These are phyloP conservation scores for Oenanthe sinensis DNA, from an alignment of 129 eudicot species.

Conservation along the genomic window DNA sequence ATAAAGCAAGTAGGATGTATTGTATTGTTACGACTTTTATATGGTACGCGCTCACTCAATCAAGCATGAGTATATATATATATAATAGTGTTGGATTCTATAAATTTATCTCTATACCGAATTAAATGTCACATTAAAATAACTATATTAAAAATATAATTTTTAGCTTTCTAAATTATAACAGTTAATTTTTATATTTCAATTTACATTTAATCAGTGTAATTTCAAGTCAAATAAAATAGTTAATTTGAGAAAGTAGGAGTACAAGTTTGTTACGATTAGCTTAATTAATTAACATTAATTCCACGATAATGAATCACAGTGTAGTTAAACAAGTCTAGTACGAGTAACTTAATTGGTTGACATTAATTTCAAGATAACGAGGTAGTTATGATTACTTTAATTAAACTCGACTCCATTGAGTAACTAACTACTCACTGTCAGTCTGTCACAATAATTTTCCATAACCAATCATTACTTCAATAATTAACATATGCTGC, in stretches of 20 bases:
- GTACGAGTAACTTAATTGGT: neutral
- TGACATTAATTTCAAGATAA: neutral
- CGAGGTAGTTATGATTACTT: neutral
- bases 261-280: no score
- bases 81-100: neutral
- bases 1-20: no score
- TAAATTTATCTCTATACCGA: neutral
- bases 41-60: neutral
- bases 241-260: no score
- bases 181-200: no score
- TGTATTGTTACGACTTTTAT: neutral
- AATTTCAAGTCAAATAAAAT: no score
- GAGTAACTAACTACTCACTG: neutral
- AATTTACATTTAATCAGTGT: no score
- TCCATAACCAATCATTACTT: neutral
- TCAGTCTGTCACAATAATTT: neutral
- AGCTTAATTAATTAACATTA: no score
- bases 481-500: neutral
- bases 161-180: no score
- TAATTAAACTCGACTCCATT: neutral
- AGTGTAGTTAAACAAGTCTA: no score
- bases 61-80: neutral
- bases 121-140: no score
- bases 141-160: no score
- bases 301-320: no score